A percentile compares a stretch with the other conserved stretches of the same genome.
Evolutionary conservation across 2,329 filamentous ascomycete genomes (phyloP).

Genomic region (Penicillium sp.): DNA sequence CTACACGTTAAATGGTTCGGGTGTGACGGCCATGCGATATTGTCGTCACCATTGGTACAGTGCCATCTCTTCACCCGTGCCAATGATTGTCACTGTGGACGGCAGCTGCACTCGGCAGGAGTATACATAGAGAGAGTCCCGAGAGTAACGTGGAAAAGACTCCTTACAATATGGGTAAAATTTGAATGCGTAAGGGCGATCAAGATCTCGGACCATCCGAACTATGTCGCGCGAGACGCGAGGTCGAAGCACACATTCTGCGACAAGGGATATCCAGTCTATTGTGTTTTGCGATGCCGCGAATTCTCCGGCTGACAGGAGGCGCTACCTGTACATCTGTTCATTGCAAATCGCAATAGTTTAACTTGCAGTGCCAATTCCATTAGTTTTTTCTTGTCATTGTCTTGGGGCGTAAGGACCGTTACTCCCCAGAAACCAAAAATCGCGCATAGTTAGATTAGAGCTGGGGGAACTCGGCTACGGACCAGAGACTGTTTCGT

Average conservation of each 20-base stretch:
- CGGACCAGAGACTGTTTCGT: conserved; percentile 10
- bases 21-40: conserved; percentile 11
- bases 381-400: conserved; percentile 9
- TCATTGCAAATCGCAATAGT: conserved; percentile 6
- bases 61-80: conserved; percentile 1
- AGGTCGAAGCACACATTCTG: conserved; percentile 13
- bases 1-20: conserved; percentile 6
- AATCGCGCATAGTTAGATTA: conserved; percentile 32
- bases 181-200: background rate
- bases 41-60: conserved; percentile 5
- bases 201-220: conserved; percentile 11
- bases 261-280: conserved; percentile 17
- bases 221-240: conserved; percentile 4
- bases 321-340: background rate
- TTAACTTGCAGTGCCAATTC: conserved; percentile 8
- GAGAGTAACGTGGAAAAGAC: background rate
- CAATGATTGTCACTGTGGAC: background rate
- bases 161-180: too few relatives aligned
- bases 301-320: conserved; percentile 16
- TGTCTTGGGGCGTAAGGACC: conserved; percentile 11
- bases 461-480: conserved; percentile 19
- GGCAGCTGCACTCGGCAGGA: conserved; percentile 3
- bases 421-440: conserved; percentile 13
- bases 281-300: conserved; percentile 6
- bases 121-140: background rate